phyloP scores from a whole-genome alignment of 768 basidiomycete species.

The Russula emetica region DNA sequence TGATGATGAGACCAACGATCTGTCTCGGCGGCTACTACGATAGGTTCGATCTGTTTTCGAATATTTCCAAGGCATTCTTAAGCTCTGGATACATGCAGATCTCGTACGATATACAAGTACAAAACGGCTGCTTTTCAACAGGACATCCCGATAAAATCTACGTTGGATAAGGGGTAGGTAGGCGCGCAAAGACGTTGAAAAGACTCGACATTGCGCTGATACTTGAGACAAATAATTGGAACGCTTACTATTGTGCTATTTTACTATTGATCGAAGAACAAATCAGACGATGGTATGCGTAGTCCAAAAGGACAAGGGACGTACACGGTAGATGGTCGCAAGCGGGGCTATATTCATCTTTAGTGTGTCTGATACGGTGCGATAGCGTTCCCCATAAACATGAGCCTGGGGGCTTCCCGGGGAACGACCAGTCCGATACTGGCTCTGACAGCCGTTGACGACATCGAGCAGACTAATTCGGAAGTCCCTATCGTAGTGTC shows the following conservation, averaged over 20 bases:
- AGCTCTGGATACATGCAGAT: no score
- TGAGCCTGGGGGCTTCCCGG: constrained; percentile 94
- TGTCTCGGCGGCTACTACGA: no score
- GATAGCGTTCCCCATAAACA: constrained; percentile 97
- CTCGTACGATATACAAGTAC: no score
- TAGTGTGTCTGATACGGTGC: constrained; percentile 70
- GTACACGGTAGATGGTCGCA: constrained; percentile 94
- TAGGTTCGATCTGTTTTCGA: no score
- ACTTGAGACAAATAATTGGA: constrained; percentile 51
- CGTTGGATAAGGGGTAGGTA: constrained; percentile 82
- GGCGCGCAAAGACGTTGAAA: constrained; percentile 93
- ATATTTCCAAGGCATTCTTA: no score
- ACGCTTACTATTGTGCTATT: no score
- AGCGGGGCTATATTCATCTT: constrained; percentile 75
- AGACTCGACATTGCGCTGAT: constrained; percentile 89
- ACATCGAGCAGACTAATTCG: constrained; percentile 79
- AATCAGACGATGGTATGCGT: no score
- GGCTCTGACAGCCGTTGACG: constrained; percentile 72
- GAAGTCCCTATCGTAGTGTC: constrained; percentile 92
- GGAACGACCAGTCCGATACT: constrained; percentile 75
- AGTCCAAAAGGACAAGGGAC: constrained; percentile 69
- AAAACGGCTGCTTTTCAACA: no score
- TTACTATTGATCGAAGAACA: no score
- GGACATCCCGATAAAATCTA: constrained; percentile 36
- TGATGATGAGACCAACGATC: no score